phyloP scores from a whole-genome alignment of 495 filamentous ascomycete species.

The Sporormia fimetaria region DNA sequence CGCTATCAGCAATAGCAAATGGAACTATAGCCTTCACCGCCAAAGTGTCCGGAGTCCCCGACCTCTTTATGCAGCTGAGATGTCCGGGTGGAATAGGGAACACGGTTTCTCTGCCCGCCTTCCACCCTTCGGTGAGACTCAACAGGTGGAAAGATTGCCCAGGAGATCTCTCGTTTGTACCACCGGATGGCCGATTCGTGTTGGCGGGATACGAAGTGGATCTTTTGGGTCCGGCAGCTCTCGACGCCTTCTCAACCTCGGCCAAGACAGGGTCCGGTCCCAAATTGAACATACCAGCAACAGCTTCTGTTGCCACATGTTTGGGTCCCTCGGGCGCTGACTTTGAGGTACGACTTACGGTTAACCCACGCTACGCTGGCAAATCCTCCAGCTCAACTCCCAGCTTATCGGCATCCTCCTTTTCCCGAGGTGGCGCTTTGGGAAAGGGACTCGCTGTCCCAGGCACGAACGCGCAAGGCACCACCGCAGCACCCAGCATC shows the following conservation, averaged over 20 bases:
- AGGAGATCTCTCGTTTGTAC: constrained; percentile 86
- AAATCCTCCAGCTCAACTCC: constrained; percentile 10
- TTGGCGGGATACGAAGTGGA: constrained; percentile 92
- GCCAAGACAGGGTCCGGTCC: constrained; percentile 31
- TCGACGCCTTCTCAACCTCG: constrained; percentile 17
- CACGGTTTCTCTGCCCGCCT: constrained; percentile 79
- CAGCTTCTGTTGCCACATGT: constrained; percentile 67
- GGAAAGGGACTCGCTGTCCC: constrained; percentile 3
- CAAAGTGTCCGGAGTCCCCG: constrained; percentile 89
- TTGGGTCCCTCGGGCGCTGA: constrained; percentile 64
- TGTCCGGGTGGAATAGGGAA: constrained; percentile 57
- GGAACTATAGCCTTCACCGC: constrained; percentile 91
- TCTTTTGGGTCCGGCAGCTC: constrained; percentile 43
- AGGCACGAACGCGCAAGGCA: constrained; percentile 39
- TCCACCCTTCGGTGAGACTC: constrained; percentile 88
- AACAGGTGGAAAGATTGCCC: constrained; percentile 75
- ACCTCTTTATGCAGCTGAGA: constrained; percentile 69
- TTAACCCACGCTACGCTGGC: constrained; percentile 46
- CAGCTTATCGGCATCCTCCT: constrained; percentile 17
- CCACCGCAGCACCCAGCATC: constrained; percentile 50
- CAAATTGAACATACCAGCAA: constrained; percentile 69
- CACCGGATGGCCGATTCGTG: constrained; percentile 90
- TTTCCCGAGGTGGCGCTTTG: constrained; percentile 6
- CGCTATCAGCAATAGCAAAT: constrained; percentile 75
- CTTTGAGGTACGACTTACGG: constrained; percentile 74